phyloP scores from a whole-genome alignment of 129 eudicot species.

The Dittrichia graveolens region DNA sequence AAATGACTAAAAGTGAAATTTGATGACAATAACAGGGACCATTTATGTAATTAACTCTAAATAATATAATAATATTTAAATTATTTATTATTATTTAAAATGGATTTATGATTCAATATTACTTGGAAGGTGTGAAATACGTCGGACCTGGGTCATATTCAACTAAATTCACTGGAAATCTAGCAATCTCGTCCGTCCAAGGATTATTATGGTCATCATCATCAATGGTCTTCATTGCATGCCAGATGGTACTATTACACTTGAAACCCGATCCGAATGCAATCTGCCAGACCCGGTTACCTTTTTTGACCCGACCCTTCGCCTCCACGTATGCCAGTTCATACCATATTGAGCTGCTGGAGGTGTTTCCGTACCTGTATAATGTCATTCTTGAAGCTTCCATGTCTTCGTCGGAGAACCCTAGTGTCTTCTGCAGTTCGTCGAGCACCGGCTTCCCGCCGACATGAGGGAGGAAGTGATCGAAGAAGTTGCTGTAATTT shows the following conservation, averaged over 20 bases:
- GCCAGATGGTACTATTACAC: conserved; percentile 57
- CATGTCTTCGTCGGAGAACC: conserved; percentile 36
- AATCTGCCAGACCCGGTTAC: conserved; percentile 55
- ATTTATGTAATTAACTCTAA: no score
- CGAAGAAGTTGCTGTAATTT: conserved; percentile 37
- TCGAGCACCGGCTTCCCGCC: conserved; percentile 65
- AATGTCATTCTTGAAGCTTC: conserved; percentile 66
- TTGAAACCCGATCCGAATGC: conserved; percentile 65
- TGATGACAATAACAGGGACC: no score
- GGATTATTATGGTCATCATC: conserved; percentile 42
- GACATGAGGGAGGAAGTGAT: conserved; percentile 60
- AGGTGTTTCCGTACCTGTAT: conserved; percentile 58
- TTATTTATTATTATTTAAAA: no score
- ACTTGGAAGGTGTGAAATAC: conserved; percentile 28
- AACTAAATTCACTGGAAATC: conserved; percentile 32
- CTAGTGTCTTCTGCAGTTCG: conserved; percentile 38
- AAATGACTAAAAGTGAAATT: no score
- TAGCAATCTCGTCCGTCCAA: conserved; percentile 53
- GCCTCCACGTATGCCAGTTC: conserved; percentile 57
- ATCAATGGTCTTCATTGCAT: conserved; percentile 42
- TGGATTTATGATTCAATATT: no score
- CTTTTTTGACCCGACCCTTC: conserved; percentile 53
- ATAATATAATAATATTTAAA: no score
- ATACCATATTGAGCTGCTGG: conserved; percentile 52
- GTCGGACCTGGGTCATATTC: conserved; percentile 1